Evolutionary conservation across 108 stramenopile genomes (phyloP).

Genomic region (Nitzschia sp.): DNA sequence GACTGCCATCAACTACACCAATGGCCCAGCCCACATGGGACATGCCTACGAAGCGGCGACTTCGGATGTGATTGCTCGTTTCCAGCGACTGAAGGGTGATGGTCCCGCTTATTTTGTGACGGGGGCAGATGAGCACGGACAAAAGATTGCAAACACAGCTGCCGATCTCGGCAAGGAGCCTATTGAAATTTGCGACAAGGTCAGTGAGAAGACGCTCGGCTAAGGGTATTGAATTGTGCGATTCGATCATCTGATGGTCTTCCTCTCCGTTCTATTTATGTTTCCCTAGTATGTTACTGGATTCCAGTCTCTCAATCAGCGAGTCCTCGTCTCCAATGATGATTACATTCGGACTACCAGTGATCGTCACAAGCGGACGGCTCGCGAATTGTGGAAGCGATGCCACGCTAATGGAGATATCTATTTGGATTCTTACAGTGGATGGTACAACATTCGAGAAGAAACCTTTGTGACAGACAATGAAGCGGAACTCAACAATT

Average conservation of each 20-base stretch:
- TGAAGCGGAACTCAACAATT: constrained; percentile 90
- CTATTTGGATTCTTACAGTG: constrained; percentile 88
- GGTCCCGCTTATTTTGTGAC: constrained; percentile 87
- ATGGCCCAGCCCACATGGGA: constrained; percentile 98
- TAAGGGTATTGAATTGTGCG: neutral
- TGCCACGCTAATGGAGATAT: constrained; percentile 90
- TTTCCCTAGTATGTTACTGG: constrained; percentile 72
- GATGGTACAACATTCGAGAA: constrained; percentile 98
- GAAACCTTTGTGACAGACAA: constrained; percentile 96
- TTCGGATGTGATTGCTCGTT: constrained; percentile 92
- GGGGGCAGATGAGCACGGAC: constrained; percentile 98
- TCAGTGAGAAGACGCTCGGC: constrained; percentile 23
- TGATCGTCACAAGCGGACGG: constrained; percentile 84
- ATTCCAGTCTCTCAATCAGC: constrained; percentile 92
- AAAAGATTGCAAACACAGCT: constrained; percentile 97
- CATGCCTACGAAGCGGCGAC: constrained; percentile 97
- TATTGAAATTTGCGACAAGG: constrained; percentile 92
- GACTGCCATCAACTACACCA: constrained; percentile 99
- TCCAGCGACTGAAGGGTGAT: constrained; percentile 69
- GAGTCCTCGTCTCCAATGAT: constrained; percentile 91
- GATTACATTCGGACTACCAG: constrained; percentile 96
- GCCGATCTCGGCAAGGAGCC: constrained; percentile 78
- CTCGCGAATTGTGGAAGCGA: constrained; percentile 87
- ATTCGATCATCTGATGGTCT: neutral
- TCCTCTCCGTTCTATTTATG: neutral